A percentile compares a stretch with the other conserved stretches of the same genome.
Conservation (phyloP, 306 rosid species). For the Aeschynomene evenia region DNA sequence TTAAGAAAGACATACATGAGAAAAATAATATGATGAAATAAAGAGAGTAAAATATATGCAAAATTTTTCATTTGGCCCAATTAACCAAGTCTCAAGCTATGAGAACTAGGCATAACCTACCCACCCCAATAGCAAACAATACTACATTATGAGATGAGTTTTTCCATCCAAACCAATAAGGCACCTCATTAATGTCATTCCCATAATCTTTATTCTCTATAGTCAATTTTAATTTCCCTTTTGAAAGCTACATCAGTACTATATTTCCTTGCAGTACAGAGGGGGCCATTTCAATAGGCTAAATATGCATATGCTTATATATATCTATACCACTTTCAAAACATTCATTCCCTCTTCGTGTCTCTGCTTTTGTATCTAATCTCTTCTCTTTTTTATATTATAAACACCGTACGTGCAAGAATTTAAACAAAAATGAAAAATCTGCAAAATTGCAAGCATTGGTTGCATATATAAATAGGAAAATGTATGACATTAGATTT, state of each 20-base stretch:
- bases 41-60: too few relatives aligned
- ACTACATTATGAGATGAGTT: background rate
- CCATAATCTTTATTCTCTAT: background rate
- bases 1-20: too few relatives aligned
- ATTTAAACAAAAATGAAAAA: too few relatives aligned
- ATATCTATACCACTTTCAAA: background rate
- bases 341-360: background rate
- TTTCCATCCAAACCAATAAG: background rate
- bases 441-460: background rate
- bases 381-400: too few relatives aligned
- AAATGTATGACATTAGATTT: background rate
- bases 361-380: background rate
- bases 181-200: background rate
- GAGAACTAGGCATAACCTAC: background rate
- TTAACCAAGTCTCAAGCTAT: background rate
- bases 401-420: background rate
- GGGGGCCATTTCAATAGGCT: background rate
- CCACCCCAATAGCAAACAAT: background rate
- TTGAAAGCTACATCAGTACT: background rate
- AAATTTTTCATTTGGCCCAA: too few relatives aligned
- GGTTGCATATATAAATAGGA: too few relatives aligned
- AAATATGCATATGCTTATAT: slow-evolving; percentile 6
- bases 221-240: background rate
- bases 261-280: background rate
- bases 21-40: too few relatives aligned